Percentiles rank a stretch among this genome's conserved stretches.
Evolutionary conservation across 345 rosid species (phyloP).

Genomic region (Nephelium lappaceum): DNA sequence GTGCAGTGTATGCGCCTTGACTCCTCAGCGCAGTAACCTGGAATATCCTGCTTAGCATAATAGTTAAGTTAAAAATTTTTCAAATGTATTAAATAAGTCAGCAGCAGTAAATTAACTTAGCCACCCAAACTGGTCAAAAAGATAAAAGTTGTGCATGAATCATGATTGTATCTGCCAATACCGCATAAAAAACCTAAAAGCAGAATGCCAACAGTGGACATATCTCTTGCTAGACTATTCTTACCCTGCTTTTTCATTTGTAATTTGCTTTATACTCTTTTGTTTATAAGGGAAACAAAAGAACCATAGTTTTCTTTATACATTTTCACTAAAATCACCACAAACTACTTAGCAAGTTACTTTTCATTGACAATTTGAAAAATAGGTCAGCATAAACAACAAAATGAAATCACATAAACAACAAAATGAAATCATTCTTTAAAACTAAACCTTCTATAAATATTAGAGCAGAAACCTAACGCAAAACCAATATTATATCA

Average conservation of each 20-base stretch:
- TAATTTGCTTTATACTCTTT: neutral
- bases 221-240: neutral
- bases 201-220: neutral
- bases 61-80: neutral
- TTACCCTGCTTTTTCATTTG: neutral
- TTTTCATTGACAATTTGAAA: neutral
- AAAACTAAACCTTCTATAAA: neutral
- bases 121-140: slow-evolving; percentile 15
- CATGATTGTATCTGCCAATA: neutral
- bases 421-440: neutral
- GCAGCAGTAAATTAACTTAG: slow-evolving; percentile 7
- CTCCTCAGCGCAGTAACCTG: slow-evolving; percentile 79
- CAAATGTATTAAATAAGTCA: neutral
- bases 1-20: slow-evolving; percentile 98
- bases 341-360: neutral
- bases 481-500: neutral
- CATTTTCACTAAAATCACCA: neutral
- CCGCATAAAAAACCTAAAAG: neutral
- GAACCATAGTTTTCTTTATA: too few relatives aligned
- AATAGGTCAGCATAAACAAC: neutral
- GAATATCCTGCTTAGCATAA: slow-evolving; percentile 49
- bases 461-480: neutral
- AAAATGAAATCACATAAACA: neutral
- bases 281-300: too few relatives aligned
- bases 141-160: neutral